phyloP scores from a whole-genome alignment of 2,329 filamentous ascomycete genomes.

The Niveomyces coronatus region DNA sequence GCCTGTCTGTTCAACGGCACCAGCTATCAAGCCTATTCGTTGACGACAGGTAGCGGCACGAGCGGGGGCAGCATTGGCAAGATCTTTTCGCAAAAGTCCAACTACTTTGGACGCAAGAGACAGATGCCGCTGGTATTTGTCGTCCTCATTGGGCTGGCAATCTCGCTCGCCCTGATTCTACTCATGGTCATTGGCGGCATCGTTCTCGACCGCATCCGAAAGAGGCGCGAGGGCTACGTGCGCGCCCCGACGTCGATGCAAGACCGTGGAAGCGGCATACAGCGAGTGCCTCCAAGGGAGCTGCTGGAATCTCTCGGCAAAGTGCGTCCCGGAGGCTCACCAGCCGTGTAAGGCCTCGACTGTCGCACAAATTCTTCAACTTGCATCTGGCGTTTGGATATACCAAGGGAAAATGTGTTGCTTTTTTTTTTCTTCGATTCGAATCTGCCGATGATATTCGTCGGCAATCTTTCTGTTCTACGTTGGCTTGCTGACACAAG shows the following conservation, averaged over 20 bases:
- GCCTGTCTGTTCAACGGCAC: slow-evolving; percentile 84
- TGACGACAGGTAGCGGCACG: slow-evolving; percentile 59
- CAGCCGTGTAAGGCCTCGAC: slow-evolving; percentile 34
- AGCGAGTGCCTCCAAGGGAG: slow-evolving; percentile 50
- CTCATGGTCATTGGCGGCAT: slow-evolving; percentile 67
- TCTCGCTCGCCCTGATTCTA: slow-evolving; percentile 67
- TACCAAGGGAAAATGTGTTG: slow-evolving; percentile 15
- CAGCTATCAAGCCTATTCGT: slow-evolving; percentile 63
- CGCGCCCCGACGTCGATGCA: slow-evolving; percentile 62
- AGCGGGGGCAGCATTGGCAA: slow-evolving; percentile 64
- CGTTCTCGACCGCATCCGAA: slow-evolving; percentile 62
- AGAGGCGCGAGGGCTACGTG: slow-evolving; percentile 68
- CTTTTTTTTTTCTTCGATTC: neutral
- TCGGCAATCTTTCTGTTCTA: neutral
- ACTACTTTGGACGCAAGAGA: slow-evolving; percentile 51
- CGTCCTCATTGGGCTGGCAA: slow-evolving; percentile 70
- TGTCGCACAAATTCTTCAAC: slow-evolving; percentile 17
- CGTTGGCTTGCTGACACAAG: neutral
- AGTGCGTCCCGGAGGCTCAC: slow-evolving; percentile 38
- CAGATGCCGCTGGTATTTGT: slow-evolving; percentile 65
- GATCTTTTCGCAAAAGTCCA: slow-evolving; percentile 73
- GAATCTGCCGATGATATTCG: neutral
- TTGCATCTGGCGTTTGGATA: slow-evolving; percentile 28
- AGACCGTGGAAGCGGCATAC: slow-evolving; percentile 48
- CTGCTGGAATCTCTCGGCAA: slow-evolving; percentile 44